A percentile compares a stretch with the other conserved stretches of the same genome.
These are phyloP conservation scores for Mycotypha africana DNA, from an alignment of 371 early-diverging fungal genomes.

Conservation along the genomic window DNA sequence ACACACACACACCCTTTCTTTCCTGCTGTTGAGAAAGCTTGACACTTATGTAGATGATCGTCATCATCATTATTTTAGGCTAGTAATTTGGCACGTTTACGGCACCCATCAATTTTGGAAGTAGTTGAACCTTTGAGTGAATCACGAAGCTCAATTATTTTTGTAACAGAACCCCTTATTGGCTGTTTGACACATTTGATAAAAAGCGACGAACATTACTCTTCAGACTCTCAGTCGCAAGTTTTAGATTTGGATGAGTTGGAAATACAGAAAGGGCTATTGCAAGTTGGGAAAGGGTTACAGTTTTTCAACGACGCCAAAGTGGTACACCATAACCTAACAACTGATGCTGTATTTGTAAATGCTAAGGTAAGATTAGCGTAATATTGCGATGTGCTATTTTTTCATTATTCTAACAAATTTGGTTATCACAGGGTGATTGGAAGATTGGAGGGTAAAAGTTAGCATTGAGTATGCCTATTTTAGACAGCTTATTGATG, in stretches of 20 bases:
- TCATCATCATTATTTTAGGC: conserved; percentile 45
- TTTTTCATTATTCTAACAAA: not conserved
- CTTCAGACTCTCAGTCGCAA: conserved; percentile 20
- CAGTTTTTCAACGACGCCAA: conserved; percentile 72
- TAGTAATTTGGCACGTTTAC: conserved; percentile 69
- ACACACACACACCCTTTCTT: not conserved
- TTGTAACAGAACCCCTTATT: conserved; percentile 76
- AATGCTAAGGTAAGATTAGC: conserved; percentile 55
- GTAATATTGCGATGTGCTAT: no score
- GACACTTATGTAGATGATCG: no score
- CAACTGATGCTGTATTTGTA: conserved; percentile 73
- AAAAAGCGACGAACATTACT: conserved; percentile 47
- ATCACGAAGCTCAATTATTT: conserved; percentile 65
- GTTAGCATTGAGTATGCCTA: no score
- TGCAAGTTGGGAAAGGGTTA: conserved; percentile 74
- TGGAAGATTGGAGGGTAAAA: conserved; percentile 85
- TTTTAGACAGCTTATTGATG: no score
- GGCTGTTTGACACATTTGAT: conserved; percentile 65
- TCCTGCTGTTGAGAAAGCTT: no score
- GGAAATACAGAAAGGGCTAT: conserved; percentile 80
- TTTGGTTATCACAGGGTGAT: conserved; percentile 55
- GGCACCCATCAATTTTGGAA: conserved; percentile 81
- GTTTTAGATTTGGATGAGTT: conserved; percentile 70
- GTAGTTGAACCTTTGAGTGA: conserved; percentile 81
- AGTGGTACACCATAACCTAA: conserved; percentile 75